phyloP scores from a whole-genome alignment of 495 filamentous ascomycete species.

The Evansstolkia leycettana region DNA sequence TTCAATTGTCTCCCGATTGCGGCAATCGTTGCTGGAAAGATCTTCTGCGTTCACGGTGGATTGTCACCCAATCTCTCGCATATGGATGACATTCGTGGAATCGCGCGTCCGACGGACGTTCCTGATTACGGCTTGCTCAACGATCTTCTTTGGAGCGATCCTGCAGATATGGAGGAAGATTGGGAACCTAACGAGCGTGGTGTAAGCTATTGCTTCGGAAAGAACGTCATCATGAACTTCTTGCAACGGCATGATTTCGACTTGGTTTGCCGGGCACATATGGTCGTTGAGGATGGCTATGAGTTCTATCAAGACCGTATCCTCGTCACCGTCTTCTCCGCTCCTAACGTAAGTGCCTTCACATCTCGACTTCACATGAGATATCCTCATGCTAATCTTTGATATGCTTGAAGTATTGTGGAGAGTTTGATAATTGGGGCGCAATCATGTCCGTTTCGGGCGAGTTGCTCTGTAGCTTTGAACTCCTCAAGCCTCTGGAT shows the following conservation, averaged over 20 bases:
- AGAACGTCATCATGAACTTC: slow-evolving; percentile 97
- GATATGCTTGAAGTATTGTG: slow-evolving; percentile 62
- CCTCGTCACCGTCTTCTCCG: slow-evolving; percentile 93
- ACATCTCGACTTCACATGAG: slow-evolving; percentile 1
- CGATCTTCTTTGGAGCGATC: slow-evolving; percentile 95
- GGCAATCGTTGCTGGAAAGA: slow-evolving; percentile 93
- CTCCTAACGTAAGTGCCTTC: slow-evolving; percentile 70
- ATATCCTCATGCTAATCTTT: slow-evolving; percentile 9
- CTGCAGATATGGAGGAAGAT: slow-evolving; percentile 92
- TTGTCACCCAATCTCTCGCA: slow-evolving; percentile 84
- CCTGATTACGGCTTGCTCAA: slow-evolving; percentile 96
- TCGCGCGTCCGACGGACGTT: slow-evolving; percentile 91
- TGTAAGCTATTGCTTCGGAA: slow-evolving; percentile 97
- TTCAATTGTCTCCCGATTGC: slow-evolving; percentile 97
- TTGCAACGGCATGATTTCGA: slow-evolving; percentile 93
- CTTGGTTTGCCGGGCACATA: slow-evolving; percentile 91
- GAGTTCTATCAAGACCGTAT: slow-evolving; percentile 97
- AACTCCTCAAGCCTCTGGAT: slow-evolving; percentile 90
- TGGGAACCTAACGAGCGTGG: slow-evolving; percentile 97
- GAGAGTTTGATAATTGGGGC: slow-evolving; percentile 99
- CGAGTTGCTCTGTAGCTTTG: slow-evolving; percentile 93
- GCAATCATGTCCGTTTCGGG: slow-evolving; percentile 95
- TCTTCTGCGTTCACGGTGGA: slow-evolving; percentile 97
- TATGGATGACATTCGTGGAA: slow-evolving; percentile 97
- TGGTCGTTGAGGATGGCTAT: slow-evolving; percentile 99